These are phyloP conservation scores for Rhodosporidiobolus sp. DNA, from an alignment of 768 basidiomycete genomes.

Conservation along the genomic window DNA sequence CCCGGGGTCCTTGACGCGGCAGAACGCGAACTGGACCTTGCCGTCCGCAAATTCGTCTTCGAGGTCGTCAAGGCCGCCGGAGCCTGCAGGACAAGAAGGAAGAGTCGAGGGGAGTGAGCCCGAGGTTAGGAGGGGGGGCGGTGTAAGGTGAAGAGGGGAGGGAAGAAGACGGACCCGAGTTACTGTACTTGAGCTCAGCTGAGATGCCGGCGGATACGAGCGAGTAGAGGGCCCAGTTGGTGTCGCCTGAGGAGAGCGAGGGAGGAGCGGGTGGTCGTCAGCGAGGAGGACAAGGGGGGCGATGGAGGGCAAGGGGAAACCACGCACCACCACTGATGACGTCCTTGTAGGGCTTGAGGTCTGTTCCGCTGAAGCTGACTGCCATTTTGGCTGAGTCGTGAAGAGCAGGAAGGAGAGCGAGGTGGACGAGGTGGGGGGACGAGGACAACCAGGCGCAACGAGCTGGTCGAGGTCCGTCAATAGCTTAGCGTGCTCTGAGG, in stretches of 20 bases:
- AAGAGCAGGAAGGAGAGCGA: not conserved
- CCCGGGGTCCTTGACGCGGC: conserved; percentile 46
- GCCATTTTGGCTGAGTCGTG: not conserved
- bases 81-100: conserved; percentile 55
- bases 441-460: too few species aligned
- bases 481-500: too few species aligned
- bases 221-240: conserved; percentile 37
- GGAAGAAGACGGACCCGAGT: not conserved
- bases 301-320: not conserved
- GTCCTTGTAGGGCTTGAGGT: conserved; percentile 9
- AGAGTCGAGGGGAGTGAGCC: not conserved
- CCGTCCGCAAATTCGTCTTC: conserved; percentile 95
- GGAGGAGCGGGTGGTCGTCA: not conserved
- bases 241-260: conserved; percentile 4
- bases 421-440: not conserved
- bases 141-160: not conserved
- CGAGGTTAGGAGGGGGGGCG: not conserved
- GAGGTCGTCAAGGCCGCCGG: conserved; percentile 81
- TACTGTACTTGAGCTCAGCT: conserved; percentile 25
- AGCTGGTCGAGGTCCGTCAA: too few species aligned
- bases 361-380: conserved; percentile 1
- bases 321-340: conserved; percentile 12
- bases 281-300: not conserved
- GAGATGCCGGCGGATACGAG: conserved; percentile 14
- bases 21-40: conserved; percentile 54